Evolutionary conservation across 805 yeast genomes (phyloP).

Genomic region (Metschnikowia gelsemii): DNA sequence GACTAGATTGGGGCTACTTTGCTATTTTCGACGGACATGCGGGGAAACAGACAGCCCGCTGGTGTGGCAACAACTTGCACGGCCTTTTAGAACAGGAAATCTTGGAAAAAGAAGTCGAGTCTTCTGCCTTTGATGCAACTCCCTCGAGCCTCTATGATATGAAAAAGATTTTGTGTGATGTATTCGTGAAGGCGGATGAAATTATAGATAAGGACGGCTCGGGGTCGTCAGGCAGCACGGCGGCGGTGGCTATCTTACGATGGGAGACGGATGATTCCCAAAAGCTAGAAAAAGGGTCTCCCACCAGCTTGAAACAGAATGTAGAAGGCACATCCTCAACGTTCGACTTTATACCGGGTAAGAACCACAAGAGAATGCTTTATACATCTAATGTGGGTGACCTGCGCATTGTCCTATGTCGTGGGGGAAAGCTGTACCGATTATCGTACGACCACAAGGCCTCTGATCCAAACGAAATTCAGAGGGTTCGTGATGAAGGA

Average conservation of each 20-base stretch:
- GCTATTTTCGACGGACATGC: slow-evolving; percentile 98
- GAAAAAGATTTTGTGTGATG: slow-evolving; percentile 60
- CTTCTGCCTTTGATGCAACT: slow-evolving; percentile 20
- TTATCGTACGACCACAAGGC: slow-evolving; percentile 94
- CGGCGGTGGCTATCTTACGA: slow-evolving; percentile 86
- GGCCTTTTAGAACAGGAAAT: slow-evolving; percentile 61
- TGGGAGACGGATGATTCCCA: slow-evolving; percentile 57
- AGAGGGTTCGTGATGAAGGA: slow-evolving; percentile 73
- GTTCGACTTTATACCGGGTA: slow-evolving; percentile 50
- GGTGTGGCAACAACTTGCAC: slow-evolving; percentile 90
- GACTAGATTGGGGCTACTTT: slow-evolving; percentile 91
- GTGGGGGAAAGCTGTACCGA: slow-evolving; percentile 73
- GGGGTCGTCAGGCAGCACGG: slow-evolving; percentile 89
- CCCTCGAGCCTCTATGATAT: slow-evolving; percentile 43
- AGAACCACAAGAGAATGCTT: slow-evolving; percentile 64
- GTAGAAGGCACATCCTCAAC: slow-evolving; percentile 4
- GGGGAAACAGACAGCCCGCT: slow-evolving; percentile 86
- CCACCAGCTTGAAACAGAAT: slow-evolving; percentile 14
- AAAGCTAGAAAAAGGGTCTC: slow-evolving; percentile 6
- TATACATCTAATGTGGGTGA: slow-evolving; percentile 97
- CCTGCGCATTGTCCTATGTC: slow-evolving; percentile 74
- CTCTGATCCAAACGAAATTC: slow-evolving; percentile 71
- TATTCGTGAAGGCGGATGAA: slow-evolving; percentile 76
- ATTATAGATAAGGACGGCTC: slow-evolving; percentile 57
- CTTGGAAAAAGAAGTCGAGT: slow-evolving; percentile 22